These are phyloP conservation scores for Gossypium stocksii DNA, from an alignment of 345 rosid species.

Conservation along the genomic window DNA sequence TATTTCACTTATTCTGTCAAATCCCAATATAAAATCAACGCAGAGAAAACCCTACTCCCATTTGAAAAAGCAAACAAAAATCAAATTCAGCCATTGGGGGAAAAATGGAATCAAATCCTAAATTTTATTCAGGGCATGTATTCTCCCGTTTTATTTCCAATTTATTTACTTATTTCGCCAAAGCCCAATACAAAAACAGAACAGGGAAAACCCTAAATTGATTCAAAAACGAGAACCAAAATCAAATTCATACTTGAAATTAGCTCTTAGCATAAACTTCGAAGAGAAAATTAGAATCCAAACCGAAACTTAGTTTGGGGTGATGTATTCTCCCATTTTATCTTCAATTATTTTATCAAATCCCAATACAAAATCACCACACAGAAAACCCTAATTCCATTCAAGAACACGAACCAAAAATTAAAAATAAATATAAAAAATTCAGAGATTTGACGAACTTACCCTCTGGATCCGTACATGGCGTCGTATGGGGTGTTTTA, in stretches of 20 bases:
- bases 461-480: slow-evolving; percentile 21
- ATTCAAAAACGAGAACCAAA: too few relatives aligned
- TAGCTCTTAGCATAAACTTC: too few relatives aligned
- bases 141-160: background rate
- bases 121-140: background rate
- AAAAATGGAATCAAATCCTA: background rate
- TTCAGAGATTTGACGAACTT: background rate
- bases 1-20: too few relatives aligned
- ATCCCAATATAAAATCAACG: too few relatives aligned
- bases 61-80: too few relatives aligned
- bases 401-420: background rate
- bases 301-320: background rate
- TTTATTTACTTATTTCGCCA: background rate
- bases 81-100: too few relatives aligned
- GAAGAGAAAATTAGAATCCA: too few relatives aligned
- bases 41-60: too few relatives aligned
- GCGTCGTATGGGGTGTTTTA: background rate
- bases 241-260: too few relatives aligned
- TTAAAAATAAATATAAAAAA: background rate
- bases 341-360: background rate
- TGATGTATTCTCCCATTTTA: background rate
- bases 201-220: too few relatives aligned
- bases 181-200: too few relatives aligned
- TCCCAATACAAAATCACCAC: background rate
- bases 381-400: slow-evolving; percentile 5